These are phyloP conservation scores for Cladosporium sp. DNA, from an alignment of 2,329 filamentous ascomycete species.

Conservation along the genomic window DNA sequence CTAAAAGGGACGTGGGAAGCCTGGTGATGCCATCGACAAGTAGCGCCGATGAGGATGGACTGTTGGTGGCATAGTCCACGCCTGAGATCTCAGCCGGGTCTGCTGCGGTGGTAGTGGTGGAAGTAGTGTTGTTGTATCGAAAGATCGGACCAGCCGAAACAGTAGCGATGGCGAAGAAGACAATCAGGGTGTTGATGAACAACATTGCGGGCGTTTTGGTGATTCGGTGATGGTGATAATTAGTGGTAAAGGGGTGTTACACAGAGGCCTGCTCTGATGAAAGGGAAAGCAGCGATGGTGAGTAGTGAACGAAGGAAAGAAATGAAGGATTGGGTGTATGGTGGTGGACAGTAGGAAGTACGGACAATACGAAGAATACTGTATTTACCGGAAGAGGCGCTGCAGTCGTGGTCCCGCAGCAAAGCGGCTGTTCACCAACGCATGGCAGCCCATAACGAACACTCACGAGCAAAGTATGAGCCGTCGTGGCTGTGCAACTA, in stretches of 20 bases:
- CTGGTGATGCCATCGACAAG: conserved; percentile 1
- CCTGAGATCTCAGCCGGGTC: not conserved
- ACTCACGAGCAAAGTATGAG: not conserved
- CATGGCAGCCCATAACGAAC: not conserved
- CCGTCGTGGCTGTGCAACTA: not conserved
- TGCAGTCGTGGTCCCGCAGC: too few species aligned
- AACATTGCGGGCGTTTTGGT: not conserved
- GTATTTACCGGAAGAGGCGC: too few species aligned
- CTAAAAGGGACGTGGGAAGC: not conserved
- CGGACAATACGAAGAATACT: too few species aligned
- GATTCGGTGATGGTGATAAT: not conserved
- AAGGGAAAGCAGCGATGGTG: not conserved
- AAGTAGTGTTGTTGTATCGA: conserved; percentile 4
- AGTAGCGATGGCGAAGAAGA: not conserved
- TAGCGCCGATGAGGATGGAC: not conserved
- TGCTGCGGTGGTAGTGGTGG: too few species aligned
- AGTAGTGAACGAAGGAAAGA: not conserved
- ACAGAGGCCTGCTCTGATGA: conserved; percentile 4
- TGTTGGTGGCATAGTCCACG: not conserved
- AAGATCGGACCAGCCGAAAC: not conserved
- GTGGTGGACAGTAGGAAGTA: not conserved
- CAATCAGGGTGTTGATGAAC: not conserved
- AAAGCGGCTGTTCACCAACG: not conserved
- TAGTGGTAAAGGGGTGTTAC: not conserved
- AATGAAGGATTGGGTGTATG: not conserved